Conservation (phyloP, 768 basidiomycete genomes). For the Pleurotus ostreatus region DNA sequence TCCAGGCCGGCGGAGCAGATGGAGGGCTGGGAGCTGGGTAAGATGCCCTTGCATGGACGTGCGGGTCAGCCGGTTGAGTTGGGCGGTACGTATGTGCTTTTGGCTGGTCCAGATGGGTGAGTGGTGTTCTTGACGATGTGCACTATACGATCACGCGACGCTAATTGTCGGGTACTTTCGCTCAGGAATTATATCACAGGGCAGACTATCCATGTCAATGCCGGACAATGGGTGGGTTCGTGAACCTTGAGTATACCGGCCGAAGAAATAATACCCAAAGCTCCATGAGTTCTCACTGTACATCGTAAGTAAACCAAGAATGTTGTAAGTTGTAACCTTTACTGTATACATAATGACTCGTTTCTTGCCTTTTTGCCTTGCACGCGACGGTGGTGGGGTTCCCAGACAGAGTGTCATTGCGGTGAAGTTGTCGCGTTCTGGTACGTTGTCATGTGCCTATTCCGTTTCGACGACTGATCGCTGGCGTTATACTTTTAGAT, state of each 20-base stretch:
- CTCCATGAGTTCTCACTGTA: too few relatives aligned
- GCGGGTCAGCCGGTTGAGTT: slow-evolving; percentile 51
- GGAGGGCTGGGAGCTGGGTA: slow-evolving; percentile 47
- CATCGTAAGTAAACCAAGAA: too few relatives aligned
- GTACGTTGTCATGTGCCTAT: too few relatives aligned
- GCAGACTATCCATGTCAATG: slow-evolving; percentile 2
- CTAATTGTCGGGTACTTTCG: neutral
- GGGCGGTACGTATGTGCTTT: slow-evolving; percentile 50
- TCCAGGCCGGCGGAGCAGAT: slow-evolving; percentile 51
- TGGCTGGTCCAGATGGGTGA: slow-evolving; percentile 26
- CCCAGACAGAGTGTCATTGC: too few relatives aligned
- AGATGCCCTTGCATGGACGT: slow-evolving; percentile 41
- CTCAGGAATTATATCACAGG: neutral
- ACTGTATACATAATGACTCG: too few relatives aligned
- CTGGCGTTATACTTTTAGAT: too few relatives aligned
- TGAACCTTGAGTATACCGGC: neutral
- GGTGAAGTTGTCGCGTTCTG: too few relatives aligned
- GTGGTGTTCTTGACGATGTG: neutral
- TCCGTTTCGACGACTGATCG: too few relatives aligned
- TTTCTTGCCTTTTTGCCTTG: too few relatives aligned
- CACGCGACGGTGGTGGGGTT: too few relatives aligned
- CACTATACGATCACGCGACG: neutral
- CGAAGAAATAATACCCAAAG: too few relatives aligned
- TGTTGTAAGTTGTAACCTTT: too few relatives aligned
- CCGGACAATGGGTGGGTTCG: neutral